These are phyloP conservation scores for Friedmanniomyces endolithicus DNA, from an alignment of 495 filamentous ascomycete genomes.

Conservation along the genomic window DNA sequence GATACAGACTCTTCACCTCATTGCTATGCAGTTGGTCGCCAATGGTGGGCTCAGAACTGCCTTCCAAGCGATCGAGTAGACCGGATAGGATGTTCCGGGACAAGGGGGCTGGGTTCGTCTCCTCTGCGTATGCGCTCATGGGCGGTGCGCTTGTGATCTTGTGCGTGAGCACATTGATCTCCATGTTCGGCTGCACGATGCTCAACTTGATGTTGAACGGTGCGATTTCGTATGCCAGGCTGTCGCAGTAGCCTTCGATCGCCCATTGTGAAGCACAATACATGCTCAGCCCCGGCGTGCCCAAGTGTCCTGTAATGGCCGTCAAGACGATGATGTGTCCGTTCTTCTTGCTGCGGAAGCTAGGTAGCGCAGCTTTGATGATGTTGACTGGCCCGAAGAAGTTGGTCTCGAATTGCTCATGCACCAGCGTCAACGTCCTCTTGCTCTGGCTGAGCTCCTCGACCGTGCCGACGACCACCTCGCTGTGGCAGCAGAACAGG, in stretches of 20 bases:
- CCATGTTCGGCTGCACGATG: slow-evolving; percentile 80
- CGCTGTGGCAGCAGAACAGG: slow-evolving; percentile 72
- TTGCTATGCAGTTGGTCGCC: slow-evolving; percentile 31
- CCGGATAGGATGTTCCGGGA: slow-evolving; percentile 69
- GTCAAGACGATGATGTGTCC: slow-evolving; percentile 87
- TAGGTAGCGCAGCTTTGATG: slow-evolving; percentile 77
- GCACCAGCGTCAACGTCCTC: slow-evolving; percentile 62
- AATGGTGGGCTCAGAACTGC: slow-evolving; percentile 27
- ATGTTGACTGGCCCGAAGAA: slow-evolving; percentile 93
- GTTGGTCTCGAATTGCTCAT: slow-evolving; percentile 84
- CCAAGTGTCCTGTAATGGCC: slow-evolving; percentile 82
- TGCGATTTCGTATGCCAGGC: slow-evolving; percentile 88
- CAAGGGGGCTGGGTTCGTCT: slow-evolving; percentile 63
- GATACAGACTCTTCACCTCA: slow-evolving; percentile 58
- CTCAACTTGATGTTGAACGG: slow-evolving; percentile 95
- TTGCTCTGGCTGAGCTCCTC: slow-evolving; percentile 73
- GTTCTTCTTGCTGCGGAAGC: slow-evolving; percentile 60
- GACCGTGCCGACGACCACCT: slow-evolving; percentile 78
- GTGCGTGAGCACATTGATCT: slow-evolving; percentile 75
- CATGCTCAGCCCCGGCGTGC: slow-evolving; percentile 80
- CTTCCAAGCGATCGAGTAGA: slow-evolving; percentile 46
- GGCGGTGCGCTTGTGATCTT: slow-evolving; percentile 70
- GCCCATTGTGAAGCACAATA: slow-evolving; percentile 91
- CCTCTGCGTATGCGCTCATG: slow-evolving; percentile 57
- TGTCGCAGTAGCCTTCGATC: slow-evolving; percentile 94